Evolutionary conservation across 108 stramenopile species (phyloP).

Genomic region (Skeletonema grethae): DNA sequence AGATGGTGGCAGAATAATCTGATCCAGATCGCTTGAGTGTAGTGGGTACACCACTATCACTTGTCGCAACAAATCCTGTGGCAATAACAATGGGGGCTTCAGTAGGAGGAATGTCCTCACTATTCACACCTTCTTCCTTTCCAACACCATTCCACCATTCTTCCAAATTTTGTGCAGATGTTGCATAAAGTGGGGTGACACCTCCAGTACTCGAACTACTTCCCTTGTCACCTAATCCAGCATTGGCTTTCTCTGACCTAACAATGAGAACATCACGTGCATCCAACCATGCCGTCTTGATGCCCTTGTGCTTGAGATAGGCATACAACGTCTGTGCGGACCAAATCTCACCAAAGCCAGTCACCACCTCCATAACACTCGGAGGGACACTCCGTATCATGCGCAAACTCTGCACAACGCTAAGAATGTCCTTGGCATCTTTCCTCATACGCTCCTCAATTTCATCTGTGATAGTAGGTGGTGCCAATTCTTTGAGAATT

Average conservation of each 20-base stretch:
- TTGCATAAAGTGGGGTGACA: conserved; percentile 64
- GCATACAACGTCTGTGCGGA: conserved; percentile 79
- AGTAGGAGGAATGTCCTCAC: background rate
- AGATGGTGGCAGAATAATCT: conserved; percentile 89
- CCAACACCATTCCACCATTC: conserved; percentile 65
- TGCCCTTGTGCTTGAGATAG: conserved; percentile 56
- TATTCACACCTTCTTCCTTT: conserved; percentile 48
- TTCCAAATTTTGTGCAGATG: conserved; percentile 35
- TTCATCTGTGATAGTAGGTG: conserved; percentile 44
- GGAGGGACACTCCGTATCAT: conserved; percentile 75
- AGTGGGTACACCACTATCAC: conserved; percentile 81
- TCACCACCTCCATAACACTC: conserved; percentile 80
- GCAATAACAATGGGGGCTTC: conserved; percentile 62
- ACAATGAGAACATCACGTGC: conserved; percentile 83
- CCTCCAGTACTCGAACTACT: conserved; percentile 62
- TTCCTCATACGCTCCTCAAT: conserved; percentile 57
- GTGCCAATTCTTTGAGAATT: conserved; percentile 56
- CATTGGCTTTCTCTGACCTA: conserved; percentile 52
- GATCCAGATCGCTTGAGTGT: conserved; percentile 85
- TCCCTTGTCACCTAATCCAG: conserved; percentile 71
- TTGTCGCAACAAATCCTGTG: conserved; percentile 87
- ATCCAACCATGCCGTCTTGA: conserved; percentile 73
- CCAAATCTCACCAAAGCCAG: conserved; percentile 93
- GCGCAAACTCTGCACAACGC: conserved; percentile 63
- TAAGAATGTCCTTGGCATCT: conserved; percentile 68